Evolutionary conservation across 768 basidiomycete species (phyloP).

Genomic region (Pleurotus salmoneostramineus): DNA sequence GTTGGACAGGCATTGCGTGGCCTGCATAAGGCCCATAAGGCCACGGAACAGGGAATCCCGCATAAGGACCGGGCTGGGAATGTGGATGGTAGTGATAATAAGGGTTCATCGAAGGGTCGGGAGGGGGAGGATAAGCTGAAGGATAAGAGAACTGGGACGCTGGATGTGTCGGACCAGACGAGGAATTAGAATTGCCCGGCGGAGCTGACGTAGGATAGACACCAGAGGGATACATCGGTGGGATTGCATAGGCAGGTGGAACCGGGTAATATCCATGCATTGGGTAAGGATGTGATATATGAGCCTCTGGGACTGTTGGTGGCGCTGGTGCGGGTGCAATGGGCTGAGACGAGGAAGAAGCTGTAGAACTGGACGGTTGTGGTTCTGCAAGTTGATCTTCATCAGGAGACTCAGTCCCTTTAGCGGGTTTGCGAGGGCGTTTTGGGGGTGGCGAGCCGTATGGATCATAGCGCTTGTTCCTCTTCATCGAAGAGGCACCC

Average conservation of each 20-base stretch:
- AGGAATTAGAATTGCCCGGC: slow-evolving; percentile 13
- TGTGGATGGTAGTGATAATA: slow-evolving; percentile 25
- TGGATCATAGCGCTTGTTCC: slow-evolving; percentile 39
- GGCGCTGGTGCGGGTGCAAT: neutral
- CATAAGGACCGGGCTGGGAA: slow-evolving; percentile 22
- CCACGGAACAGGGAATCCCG: slow-evolving; percentile 19
- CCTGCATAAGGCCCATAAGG: neutral
- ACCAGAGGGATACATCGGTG: slow-evolving; percentile 9
- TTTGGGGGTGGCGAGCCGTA: slow-evolving; percentile 31
- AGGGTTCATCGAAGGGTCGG: slow-evolving; percentile 23
- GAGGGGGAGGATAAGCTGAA: slow-evolving; percentile 11
- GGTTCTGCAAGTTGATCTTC: slow-evolving; percentile 6
- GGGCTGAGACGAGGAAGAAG: neutral
- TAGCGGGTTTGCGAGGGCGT: slow-evolving; percentile 32
- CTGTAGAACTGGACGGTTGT: slow-evolving; percentile 10
- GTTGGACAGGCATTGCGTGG: neutral
- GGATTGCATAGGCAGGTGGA: slow-evolving; percentile 6
- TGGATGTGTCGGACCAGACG: slow-evolving; percentile 2
- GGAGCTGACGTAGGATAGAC: slow-evolving; percentile 14
- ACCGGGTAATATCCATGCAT: slow-evolving; percentile 26
- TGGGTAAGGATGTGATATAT: slow-evolving; percentile 27
- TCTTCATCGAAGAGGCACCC: slow-evolving; percentile 25
- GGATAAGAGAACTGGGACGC: neutral
- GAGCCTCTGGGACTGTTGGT: neutral
- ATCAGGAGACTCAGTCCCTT: slow-evolving; percentile 9